phyloP scores from a whole-genome alignment of 2,329 filamentous ascomycete genomes.

The Verticillium nubilum region DNA sequence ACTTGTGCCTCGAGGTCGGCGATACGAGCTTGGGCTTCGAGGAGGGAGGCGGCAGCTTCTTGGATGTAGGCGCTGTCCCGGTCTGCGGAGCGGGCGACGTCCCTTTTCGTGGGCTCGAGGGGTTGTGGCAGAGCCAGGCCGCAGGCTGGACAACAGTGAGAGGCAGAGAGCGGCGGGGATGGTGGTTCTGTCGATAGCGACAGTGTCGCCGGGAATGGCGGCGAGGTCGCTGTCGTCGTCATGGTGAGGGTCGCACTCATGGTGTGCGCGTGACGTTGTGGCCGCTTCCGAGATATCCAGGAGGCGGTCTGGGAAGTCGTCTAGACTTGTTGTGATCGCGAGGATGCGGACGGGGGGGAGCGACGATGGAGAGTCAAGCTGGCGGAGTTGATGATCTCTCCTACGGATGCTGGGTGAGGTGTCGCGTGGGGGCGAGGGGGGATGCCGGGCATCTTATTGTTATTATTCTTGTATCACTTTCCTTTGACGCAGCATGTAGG shows the following conservation, averaged over 20 bases:
- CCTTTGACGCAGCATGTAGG: neutral
- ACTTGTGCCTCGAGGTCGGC: slow-evolving; percentile 68
- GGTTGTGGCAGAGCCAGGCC: slow-evolving; percentile 32
- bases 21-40: slow-evolving; percentile 54
- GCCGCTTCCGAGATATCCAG: neutral
- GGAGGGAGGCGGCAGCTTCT: slow-evolving; percentile 36
- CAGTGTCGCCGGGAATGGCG: slow-evolving; percentile 8
- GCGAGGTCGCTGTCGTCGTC: slow-evolving; percentile 13
- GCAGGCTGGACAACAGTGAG: slow-evolving; percentile 45
- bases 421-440: neutral
- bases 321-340: neutral
- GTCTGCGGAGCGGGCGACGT: slow-evolving; percentile 8
- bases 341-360: neutral
- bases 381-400: neutral
- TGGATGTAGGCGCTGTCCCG: slow-evolving; percentile 13
- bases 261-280: slow-evolving; percentile 3
- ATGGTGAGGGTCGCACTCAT: slow-evolving; percentile 13
- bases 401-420: neutral
- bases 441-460: neutral
- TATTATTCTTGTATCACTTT: neutral
- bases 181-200: slow-evolving; percentile 12
- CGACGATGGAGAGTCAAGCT: neutral
- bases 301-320: neutral
- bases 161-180: slow-evolving; percentile 9
- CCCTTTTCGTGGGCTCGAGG: neutral